Base-by-base conservation (phyloP, 176 grass and related monocot species). In the Calamus simplicifolius region DNA sequence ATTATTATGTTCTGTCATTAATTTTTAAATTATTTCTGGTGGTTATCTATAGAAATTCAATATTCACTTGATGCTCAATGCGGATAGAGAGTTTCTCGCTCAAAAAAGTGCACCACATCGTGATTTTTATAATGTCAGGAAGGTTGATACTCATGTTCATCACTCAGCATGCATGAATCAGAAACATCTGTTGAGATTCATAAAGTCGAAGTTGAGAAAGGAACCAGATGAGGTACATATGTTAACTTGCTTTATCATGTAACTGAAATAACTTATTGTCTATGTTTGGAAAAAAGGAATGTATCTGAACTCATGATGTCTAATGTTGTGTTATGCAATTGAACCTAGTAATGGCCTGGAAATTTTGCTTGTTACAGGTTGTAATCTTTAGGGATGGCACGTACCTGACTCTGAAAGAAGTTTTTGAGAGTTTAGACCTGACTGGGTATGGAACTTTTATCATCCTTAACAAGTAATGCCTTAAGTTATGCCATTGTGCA, bases 101-200 rank as follows among this genome's bases (percentile, higher is more conserved):
- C 90, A 95, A 63, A 95, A 95, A 80, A 76, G 73, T 81, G 90
- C 90, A 79, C 90, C 90, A 17, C 90, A 90, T 59, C 77, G 86
- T 58, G 90, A 95, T 71, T 90, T 95, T 54, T 95, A 95, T 64
- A 95, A 95, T 54, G 90, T 95, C 62, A 81, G 90, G 58, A 95
- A 95, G 74, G 90, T 95, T 70, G 90, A 95, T 68, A 95, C 90
- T 73, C 90, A 95, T 84, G 82, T 95, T 75, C 90, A 95, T 74
- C 90, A 95, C 72, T 95, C 90, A n/a, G 90, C 90, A 25, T 95
- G 90, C 70, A 95, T 95, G 90, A 95, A 95, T 35, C 90, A 90
- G 74, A 95, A 95, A 17, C 90, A 95, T 86, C 55, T 95, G 21
- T 59, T 95, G 74, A 90, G 80, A 83, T 95, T 95, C 70, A 95